Conservation (phyloP, 352 stramenopile species). For the Elongisporangium anandrum region DNA sequence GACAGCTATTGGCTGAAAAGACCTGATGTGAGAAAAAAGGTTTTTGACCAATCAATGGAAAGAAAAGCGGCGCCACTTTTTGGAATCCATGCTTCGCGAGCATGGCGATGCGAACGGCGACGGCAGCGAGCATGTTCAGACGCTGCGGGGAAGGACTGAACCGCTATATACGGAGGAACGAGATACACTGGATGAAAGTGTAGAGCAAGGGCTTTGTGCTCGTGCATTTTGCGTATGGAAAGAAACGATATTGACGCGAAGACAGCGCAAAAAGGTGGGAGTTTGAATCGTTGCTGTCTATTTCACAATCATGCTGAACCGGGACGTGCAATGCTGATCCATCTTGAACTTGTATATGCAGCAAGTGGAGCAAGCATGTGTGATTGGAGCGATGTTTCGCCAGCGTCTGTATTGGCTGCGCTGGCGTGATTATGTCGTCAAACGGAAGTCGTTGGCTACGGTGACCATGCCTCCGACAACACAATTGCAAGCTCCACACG, state of each 20-base stretch:
- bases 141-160: neutral
- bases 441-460: too few relatives aligned
- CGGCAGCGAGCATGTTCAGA: neutral
- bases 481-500: neutral
- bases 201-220: neutral
- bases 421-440: neutral
- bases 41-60: neutral
- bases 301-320: neutral
- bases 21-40: neutral
- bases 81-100: neutral
- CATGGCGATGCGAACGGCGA: neutral
- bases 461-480: too few relatives aligned
- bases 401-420: neutral
- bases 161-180: neutral
- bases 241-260: neutral
- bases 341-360: neutral
- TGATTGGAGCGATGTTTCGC: neutral
- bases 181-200: neutral
- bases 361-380: neutral
- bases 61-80: neutral
- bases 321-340: neutral
- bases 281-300: neutral
- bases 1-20: neutral
- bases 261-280: neutral
- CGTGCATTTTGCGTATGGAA: neutral